Conservation (phyloP, 345 rosid genomes). For the Citrus trifoliata region DNA sequence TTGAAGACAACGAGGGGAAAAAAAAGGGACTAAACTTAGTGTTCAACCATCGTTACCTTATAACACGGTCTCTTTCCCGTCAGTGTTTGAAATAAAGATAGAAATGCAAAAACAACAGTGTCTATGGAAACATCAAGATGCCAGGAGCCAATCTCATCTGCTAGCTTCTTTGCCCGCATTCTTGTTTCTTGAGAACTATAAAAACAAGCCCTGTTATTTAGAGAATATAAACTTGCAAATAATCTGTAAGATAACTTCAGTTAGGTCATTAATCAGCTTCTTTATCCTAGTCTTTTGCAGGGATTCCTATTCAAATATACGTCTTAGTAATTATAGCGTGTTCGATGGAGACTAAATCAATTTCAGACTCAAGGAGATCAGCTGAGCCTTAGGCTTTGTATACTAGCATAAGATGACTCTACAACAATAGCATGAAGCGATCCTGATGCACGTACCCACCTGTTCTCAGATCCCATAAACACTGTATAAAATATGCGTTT, state of each 20-base stretch:
- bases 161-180: constrained; percentile 69
- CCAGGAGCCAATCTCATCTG: constrained; percentile 93
- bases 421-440: neutral
- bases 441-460: constrained; percentile 39
- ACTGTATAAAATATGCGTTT: constrained; percentile 89
- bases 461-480: constrained; percentile 93
- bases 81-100: constrained; percentile 73
- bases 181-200: constrained; percentile 77
- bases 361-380: neutral
- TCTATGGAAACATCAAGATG: constrained; percentile 91
- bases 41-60: constrained; percentile 48
- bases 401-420: neutral
- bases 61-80: constrained; percentile 78
- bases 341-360: neutral
- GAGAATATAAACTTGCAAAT: neutral
- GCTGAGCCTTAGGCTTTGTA: neutral
- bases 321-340: neutral
- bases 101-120: constrained; percentile 70
- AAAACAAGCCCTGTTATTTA: constrained; percentile 5
- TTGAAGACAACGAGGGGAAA: neutral
- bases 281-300: neutral
- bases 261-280: neutral
- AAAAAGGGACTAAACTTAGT: neutral
- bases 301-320: neutral
- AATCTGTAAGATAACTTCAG: neutral